These are phyloP conservation scores for Omphalea diandra DNA, from an alignment of 441 rosid genomes.

Conservation along the genomic window DNA sequence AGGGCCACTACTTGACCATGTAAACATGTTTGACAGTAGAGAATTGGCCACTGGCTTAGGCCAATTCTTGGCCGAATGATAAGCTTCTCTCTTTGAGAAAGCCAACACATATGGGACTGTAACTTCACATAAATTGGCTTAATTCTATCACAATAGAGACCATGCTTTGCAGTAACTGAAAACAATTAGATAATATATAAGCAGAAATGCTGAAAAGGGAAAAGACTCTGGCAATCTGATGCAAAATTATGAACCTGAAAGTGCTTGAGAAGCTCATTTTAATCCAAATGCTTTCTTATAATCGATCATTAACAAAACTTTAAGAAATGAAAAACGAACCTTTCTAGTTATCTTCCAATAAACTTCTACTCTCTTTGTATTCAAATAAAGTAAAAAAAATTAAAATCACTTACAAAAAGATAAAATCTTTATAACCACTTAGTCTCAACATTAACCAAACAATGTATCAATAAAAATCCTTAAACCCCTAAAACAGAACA, in stretches of 20 bases:
- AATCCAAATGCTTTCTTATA: not conserved
- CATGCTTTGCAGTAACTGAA: not conserved
- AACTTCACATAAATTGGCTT: too few species aligned
- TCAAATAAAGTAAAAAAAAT: not conserved
- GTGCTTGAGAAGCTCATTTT: not conserved
- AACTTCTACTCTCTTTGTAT: not conserved
- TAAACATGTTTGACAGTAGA: not conserved
- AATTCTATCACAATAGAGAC: not conserved
- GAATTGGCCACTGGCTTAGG: not conserved
- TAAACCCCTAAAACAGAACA: conserved; percentile 1
- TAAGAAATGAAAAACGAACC: not conserved
- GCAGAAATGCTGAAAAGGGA: not conserved
- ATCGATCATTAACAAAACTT: not conserved
- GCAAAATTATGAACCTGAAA: not conserved
- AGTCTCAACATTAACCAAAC: not conserved
- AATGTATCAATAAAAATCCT: not conserved
- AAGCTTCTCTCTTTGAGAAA: not conserved
- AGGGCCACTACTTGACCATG: not conserved
- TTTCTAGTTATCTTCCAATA: not conserved
- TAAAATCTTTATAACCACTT: not conserved
- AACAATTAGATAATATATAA: not conserved
- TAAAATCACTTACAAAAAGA: not conserved
- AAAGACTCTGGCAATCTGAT: not conserved
- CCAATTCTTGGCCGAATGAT: conserved; percentile 9
- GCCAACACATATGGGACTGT: not conserved